phyloP scores from a whole-genome alignment of 352 stramenopile species.

The Elongisporangium prolatum region DNA sequence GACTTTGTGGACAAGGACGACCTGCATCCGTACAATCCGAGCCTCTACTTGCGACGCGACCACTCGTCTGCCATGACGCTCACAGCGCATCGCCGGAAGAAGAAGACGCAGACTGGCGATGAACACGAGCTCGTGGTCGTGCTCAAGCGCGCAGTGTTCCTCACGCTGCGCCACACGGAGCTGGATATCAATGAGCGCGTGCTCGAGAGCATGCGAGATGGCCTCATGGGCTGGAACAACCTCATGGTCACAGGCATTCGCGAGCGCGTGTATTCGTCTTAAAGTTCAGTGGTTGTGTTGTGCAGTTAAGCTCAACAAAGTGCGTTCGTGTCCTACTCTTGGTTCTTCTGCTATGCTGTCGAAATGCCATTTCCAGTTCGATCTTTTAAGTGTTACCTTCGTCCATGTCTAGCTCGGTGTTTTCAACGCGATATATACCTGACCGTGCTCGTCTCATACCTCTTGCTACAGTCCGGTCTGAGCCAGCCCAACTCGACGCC shows the following conservation, averaged over 20 bases:
- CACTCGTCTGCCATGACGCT: conserved; percentile 9
- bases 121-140: conserved; percentile 11
- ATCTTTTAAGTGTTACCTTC: too few species aligned
- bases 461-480: too few species aligned
- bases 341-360: too few species aligned
- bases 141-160: conserved; percentile 11
- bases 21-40: conserved; percentile 13
- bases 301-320: background rate
- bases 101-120: background rate
- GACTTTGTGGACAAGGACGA: conserved; percentile 20
- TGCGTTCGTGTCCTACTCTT: too few species aligned
- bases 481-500: too few species aligned
- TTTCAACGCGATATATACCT: too few species aligned
- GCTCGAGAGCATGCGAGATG: conserved; percentile 7
- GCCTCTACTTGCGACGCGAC: conserved; percentile 9
- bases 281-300: background rate
- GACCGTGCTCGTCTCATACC: too few species aligned
- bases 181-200: conserved; percentile 3
- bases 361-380: too few species aligned
- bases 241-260: conserved; percentile 5
- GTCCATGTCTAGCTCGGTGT: too few species aligned
- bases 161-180: conserved; percentile 8
- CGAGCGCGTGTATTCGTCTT: conserved; percentile 1
- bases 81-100: conserved; percentile 1
- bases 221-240: conserved; percentile 1